Evolutionary conservation across 1,139 yeast species (phyloP).

Genomic region (Candida sp.): DNA sequence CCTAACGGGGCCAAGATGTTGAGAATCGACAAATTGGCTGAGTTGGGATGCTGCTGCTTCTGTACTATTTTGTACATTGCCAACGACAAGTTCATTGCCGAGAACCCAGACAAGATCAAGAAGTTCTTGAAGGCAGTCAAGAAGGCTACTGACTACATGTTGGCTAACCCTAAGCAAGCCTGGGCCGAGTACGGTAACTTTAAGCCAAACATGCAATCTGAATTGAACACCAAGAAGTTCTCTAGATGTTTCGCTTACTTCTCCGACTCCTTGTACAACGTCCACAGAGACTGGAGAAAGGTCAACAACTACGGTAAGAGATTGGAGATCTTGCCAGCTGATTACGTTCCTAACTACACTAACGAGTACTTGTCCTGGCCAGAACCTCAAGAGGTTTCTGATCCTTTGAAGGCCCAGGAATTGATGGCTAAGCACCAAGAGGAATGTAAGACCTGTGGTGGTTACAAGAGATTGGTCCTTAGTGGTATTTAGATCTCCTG

Average conservation of each 20-base stretch:
- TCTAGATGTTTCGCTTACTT: conserved; percentile 61
- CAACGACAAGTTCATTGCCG: conserved; percentile 54
- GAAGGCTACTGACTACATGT: conserved; percentile 52
- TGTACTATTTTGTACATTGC: conserved; percentile 59
- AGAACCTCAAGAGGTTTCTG: conserved; percentile 50
- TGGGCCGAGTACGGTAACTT: conserved; percentile 51
- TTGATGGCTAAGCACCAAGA: conserved; percentile 51
- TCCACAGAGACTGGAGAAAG: conserved; percentile 60
- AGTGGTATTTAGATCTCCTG: conserved; percentile 1
- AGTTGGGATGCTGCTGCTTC: conserved; percentile 64
- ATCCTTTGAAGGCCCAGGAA: conserved; percentile 51
- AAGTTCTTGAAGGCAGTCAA: conserved; percentile 52
- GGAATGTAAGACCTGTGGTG: conserved; percentile 51
- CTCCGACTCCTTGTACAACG: conserved; percentile 55
- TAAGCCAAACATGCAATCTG: conserved; percentile 50
- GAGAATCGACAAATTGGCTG: conserved; percentile 60
- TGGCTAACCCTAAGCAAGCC: conserved; percentile 46
- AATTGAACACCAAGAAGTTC: conserved; percentile 48
- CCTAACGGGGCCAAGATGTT: conserved; percentile 56
- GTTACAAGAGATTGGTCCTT: conserved; percentile 48
- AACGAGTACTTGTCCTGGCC: conserved; percentile 55
- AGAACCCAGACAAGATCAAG: conserved; percentile 51
- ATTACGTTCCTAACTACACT: conserved; percentile 53
- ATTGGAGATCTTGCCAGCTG: conserved; percentile 53
- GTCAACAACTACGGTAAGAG: conserved; percentile 61